Conservation (phyloP, 164 flowering plant genomes). For the Akebia trifoliata region DNA sequence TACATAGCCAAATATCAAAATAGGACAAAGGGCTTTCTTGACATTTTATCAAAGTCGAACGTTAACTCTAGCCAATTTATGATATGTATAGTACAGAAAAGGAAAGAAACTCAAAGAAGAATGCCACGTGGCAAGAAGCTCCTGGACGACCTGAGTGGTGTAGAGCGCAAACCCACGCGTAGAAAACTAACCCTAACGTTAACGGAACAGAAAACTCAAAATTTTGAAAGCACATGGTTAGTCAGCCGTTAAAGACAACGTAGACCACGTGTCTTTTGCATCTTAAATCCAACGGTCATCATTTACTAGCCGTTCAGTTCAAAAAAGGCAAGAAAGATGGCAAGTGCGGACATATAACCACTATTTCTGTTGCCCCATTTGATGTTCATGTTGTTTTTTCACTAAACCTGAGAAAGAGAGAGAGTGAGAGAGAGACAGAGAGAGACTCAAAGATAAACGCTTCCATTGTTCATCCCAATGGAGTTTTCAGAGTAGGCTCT, state of each 20-base stretch:
- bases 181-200: too few species aligned
- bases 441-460: constrained; percentile 9
- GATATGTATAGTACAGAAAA: too few species aligned
- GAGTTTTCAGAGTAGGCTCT: constrained; percentile 16
- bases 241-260: constrained; percentile 19
- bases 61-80: too few species aligned
- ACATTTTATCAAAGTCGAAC: too few species aligned
- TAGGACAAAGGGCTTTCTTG: too few species aligned
- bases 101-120: too few species aligned
- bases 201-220: too few species aligned
- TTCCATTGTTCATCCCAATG: constrained; percentile 20
- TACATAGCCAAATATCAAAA: too few species aligned
- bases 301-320: constrained; percentile 77
- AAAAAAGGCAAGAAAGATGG: constrained; percentile 24
- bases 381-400: constrained; percentile 15
- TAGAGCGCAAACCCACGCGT: too few species aligned
- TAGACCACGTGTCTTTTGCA: constrained; percentile 34
- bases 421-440: constrained; percentile 1
- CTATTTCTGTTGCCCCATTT: constrained; percentile 28
- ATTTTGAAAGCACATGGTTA: too few species aligned
- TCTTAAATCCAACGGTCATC: constrained; percentile 43
- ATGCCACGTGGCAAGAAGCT: too few species aligned
- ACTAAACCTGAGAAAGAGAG: not conserved
- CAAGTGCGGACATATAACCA: constrained; percentile 49
- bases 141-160: too few species aligned